Evolutionary conservation across 2,329 filamentous ascomycete genomes (phyloP).

Genomic region (Blastomyces gilchristii): DNA sequence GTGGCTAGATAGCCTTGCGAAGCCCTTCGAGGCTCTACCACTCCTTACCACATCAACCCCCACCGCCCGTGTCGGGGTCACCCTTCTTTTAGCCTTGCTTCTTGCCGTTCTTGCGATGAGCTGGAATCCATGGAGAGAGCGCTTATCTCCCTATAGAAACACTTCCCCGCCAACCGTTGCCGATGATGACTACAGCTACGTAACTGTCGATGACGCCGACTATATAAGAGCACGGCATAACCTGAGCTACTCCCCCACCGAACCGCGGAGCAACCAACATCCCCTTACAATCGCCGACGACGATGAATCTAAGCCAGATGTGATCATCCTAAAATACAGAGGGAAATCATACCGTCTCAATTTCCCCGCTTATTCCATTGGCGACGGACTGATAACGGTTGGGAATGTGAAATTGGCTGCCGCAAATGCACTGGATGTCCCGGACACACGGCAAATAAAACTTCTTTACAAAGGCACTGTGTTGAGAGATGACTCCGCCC

Average conservation of each 20-base stretch:
- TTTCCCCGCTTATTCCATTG: conserved; percentile 40
- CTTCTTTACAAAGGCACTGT: conserved; percentile 40
- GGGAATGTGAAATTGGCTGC: conserved; percentile 33
- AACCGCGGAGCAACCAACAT: conserved; percentile 10
- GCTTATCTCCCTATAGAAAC: conserved; percentile 22
- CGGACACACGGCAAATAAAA: conserved; percentile 30
- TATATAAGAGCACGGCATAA: conserved; percentile 10
- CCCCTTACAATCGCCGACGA: conserved; percentile 13
- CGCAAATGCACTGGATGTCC: conserved; percentile 28
- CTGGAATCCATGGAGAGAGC: conserved; percentile 23
- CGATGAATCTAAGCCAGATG: conserved; percentile 33
- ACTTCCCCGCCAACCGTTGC: conserved; percentile 26
- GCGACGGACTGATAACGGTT: conserved; percentile 35
- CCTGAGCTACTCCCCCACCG: background rate
- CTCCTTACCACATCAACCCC: background rate
- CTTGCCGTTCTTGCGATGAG: conserved; percentile 5
- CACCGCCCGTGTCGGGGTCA: background rate
- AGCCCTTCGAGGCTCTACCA: background rate
- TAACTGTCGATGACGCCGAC: conserved; percentile 29
- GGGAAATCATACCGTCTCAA: conserved; percentile 33
- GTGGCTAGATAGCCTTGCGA: background rate
- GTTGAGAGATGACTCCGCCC: conserved; percentile 31
- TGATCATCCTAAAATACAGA: conserved; percentile 35
- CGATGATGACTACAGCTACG: conserved; percentile 32
- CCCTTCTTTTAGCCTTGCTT: background rate